Evolutionary conservation across 2,329 filamentous ascomycete species (phyloP), one percentile per base, ranked within the genome.

Genomic region (Capronia coronata): DNA sequence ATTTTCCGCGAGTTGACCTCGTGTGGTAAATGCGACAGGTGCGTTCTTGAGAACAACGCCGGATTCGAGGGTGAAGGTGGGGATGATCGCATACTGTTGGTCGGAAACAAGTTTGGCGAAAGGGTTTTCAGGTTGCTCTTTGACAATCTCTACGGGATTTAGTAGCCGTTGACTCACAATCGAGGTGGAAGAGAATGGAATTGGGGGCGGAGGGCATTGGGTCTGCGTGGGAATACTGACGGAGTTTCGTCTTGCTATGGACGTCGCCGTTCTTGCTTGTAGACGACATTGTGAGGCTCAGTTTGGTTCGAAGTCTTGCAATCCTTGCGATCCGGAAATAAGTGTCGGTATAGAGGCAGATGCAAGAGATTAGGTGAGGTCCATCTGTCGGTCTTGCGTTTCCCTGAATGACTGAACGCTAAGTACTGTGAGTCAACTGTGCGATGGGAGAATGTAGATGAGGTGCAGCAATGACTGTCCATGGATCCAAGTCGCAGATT

Each of bases 41-140:
- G 83, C 78, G 79, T 97, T 93, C 59, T 77, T 72, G 16, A 98
- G 76, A 0, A 79, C 84, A 19, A 86, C 87, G 42, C 93, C 93
- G 1, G 90, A 97, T 68, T 98, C 93, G 58, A 98, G 85, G 7
- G 85, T 89, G 67, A 96, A 95, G 21, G 83, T 83, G 1, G 93
- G 91, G 48, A 98, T 80, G 53, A 93, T 80, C 49, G 86, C 88
- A 63, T 94, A 85, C 46, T 84, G 77, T 71, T 97, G 93, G 62
- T 95, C 84, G 45, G 88, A 84, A 45, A 98, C 94, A 63, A 97
- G 76, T 57, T 77, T 71, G 53, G 87, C 81, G 67, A 90, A 97
- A 23, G 90, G 91, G 71, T 97, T 98, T 72, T 96, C 91, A 63
- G 86, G 82, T 69, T 96, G 88, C 48, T 78, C 63, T 54, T 65